Evolutionary conservation across 805 yeast genomes (phyloP).

Genomic region (Pichia sporocuriosa): DNA sequence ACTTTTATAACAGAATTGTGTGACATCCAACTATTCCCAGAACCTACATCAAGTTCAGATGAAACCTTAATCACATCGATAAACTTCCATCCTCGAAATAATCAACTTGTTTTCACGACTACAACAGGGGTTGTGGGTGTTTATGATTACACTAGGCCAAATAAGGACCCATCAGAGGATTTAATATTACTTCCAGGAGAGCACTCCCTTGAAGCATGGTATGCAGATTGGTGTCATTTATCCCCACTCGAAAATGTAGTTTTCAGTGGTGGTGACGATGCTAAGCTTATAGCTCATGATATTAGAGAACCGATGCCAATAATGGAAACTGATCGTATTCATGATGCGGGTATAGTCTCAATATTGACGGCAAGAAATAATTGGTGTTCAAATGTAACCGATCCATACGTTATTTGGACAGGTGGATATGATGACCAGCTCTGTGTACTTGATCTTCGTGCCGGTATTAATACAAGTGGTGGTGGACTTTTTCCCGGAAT

Average conservation of each 20-base stretch:
- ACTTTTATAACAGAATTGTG: constrained; percentile 19
- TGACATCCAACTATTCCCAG: constrained; percentile 42
- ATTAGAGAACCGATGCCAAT: constrained; percentile 34
- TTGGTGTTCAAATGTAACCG: constrained; percentile 32
- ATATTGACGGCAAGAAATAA: constrained; percentile 47
- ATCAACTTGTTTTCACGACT: constrained; percentile 46
- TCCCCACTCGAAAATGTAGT: constrained; percentile 50
- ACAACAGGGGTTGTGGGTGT: constrained; percentile 58
- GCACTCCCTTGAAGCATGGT: constrained; percentile 87
- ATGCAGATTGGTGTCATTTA: constrained; percentile 59
- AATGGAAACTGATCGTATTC: constrained; percentile 46
- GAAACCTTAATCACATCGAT: constrained; percentile 55
- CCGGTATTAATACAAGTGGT: constrained; percentile 26
- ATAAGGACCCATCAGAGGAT: constrained; percentile 15
- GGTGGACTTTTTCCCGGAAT: constrained; percentile 28
- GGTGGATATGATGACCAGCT: constrained; percentile 89
- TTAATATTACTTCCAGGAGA: constrained; percentile 24
- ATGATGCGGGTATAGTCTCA: constrained; percentile 88
- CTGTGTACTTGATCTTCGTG: constrained; percentile 61
- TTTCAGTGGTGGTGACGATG: constrained; percentile 90
- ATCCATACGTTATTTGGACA: constrained; percentile 57
- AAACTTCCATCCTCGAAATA: constrained; percentile 43
- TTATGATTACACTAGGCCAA: constrained; percentile 3
- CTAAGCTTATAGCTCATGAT: constrained; percentile 69
- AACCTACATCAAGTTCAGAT: constrained; percentile 17